Evolutionary conservation across 257 asterid species (phyloP), one percentile per base, ranked within the genome.

Genomic region (Knoxia roxburghii): DNA sequence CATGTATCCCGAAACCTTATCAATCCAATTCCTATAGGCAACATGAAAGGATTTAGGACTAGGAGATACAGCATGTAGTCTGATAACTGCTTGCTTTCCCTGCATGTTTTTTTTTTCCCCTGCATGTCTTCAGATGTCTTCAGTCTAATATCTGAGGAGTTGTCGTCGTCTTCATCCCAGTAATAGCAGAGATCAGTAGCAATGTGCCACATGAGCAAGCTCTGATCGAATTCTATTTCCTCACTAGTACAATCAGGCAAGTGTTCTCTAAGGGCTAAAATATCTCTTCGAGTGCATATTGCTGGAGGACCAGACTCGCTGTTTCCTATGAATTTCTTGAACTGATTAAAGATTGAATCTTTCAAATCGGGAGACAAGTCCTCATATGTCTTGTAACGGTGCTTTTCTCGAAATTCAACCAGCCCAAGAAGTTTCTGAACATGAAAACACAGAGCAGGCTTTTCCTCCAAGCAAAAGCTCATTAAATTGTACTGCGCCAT

Each of bases 1-100:
- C 84, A 76, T 0, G 90, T 85, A 50, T 85, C 90, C 0, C 77
- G 76, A 45, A 76, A 82, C 67, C 87, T 74, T 64, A 78, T 72
- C 86, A 76, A 70, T 54, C 90, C 90, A 4, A 82, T 78, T 66
- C 90, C 87, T 2, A 79, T 76, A 27, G 90, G 87, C 64, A 84
- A 73, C 85, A 78, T 80, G 53, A 74, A 80, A 1, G 87, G 90
- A 41, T 81, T 81, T 23, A 46, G 54, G 39, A 82, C 67, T 21
- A 84, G 79, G 46, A 84, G 90, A 68, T 84, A 72, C 46, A 84
- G 14, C 90, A 84, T 79, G 67, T 84, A 82, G 48, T 85, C 78
- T 2, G 90, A 85, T 64, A 82, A 57, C 23, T 78, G 66, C 71
- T 78, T 82, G 83, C 84, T 72, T 32, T 64, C 76, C 3, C 2